Evolutionary conservation across 2,329 filamentous ascomycete genomes (phyloP), one percentile per base, ranked within the genome.

Genomic region (Fusarium sp.): DNA sequence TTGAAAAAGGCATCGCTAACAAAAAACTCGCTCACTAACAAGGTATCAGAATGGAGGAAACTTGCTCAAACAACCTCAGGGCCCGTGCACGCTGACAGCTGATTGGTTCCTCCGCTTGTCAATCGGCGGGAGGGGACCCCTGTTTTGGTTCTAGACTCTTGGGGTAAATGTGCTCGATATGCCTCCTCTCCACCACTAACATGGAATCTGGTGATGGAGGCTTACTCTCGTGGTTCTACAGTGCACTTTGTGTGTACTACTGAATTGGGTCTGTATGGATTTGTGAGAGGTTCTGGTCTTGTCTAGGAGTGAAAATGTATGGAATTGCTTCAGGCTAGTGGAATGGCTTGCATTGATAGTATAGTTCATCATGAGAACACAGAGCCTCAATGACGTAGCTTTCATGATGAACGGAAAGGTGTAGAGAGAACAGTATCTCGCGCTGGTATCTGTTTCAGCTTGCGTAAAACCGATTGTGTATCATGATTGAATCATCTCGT

Each of bases 11-110:
- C 6, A 26, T 22, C 7, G 24, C 24, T 18, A 58, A 53, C 11
- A 38, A 46, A 43, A 63, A 66, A 66, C 55, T 60, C 54, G 54
- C 60, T 58, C 57, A 66, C 59, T 62, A 69, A 66, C 43, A 54
- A 6, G 28, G 28, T 31, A 31, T 5, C 28, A 31, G 28, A 31
- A 31, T 31, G 22, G 42, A 15, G 63, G 62, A 78, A 80, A 80
- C 78, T 80, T 80, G 78, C 78, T 80, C 78, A 80, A 80, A 80
- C 64, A 76, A 66, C 72, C 78, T 78, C 78, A 80, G 42, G 68
- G 68, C 58, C 60, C 65, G 64, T 67, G 66, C 68, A 49, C 50
- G 36, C 43, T 28, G 1, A 3, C 2, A 10, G 53, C 45, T 59
- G 59, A 74, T 75, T 75, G 73, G 73, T 43, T 28, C 40, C 50